These are phyloP conservation scores for Luzula sylvatica DNA, from an alignment of 176 grass and related monocot species.

Conservation along the genomic window DNA sequence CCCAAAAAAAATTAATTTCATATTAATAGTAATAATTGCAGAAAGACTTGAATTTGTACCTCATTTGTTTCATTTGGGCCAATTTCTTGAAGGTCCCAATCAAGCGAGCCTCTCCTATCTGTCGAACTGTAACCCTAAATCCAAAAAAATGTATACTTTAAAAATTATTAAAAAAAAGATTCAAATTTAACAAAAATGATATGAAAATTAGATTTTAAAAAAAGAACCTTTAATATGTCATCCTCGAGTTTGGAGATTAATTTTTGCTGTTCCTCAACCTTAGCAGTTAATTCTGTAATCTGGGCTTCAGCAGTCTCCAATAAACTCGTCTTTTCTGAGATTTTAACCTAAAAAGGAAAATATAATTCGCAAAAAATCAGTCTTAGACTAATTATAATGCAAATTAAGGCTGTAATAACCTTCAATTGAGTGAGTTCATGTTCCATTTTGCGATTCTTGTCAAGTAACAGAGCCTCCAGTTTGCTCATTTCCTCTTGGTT, in stretches of 20 bases:
- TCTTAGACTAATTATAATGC: slow-evolving; percentile 16
- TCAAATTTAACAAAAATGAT: slow-evolving; percentile 6
- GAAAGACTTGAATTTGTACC: slow-evolving; percentile 32
- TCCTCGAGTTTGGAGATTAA: slow-evolving; percentile 95
- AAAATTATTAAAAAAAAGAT: not conserved
- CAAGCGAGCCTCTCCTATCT: slow-evolving; percentile 63
- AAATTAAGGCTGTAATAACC: slow-evolving; percentile 32
- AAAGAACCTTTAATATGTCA: slow-evolving; percentile 87
- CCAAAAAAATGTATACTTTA: slow-evolving; percentile 7
- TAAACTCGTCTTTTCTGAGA: slow-evolving; percentile 71
- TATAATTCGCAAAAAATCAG: slow-evolving; percentile 21
- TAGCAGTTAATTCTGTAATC: slow-evolving; percentile 53
- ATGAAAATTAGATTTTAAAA: slow-evolving; percentile 18
- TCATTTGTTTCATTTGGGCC: slow-evolving; percentile 78
- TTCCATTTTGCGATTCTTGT: slow-evolving; percentile 99
- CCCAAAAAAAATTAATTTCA: not conserved
- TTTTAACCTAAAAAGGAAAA: slow-evolving; percentile 74
- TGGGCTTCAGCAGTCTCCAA: slow-evolving; percentile 71
- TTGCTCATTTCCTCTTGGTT: slow-evolving; percentile 99
- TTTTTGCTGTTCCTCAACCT: slow-evolving; percentile 90
- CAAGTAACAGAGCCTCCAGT: slow-evolving; percentile 89
- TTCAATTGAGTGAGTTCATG: slow-evolving; percentile 98
- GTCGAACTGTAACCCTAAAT: slow-evolving; percentile 74
- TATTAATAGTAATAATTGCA: slow-evolving; percentile 6
- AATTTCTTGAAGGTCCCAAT: slow-evolving; percentile 98